Evolutionary conservation across 1,284 basidiomycete genomes (phyloP).

Genomic region (Cerrena zonata): DNA sequence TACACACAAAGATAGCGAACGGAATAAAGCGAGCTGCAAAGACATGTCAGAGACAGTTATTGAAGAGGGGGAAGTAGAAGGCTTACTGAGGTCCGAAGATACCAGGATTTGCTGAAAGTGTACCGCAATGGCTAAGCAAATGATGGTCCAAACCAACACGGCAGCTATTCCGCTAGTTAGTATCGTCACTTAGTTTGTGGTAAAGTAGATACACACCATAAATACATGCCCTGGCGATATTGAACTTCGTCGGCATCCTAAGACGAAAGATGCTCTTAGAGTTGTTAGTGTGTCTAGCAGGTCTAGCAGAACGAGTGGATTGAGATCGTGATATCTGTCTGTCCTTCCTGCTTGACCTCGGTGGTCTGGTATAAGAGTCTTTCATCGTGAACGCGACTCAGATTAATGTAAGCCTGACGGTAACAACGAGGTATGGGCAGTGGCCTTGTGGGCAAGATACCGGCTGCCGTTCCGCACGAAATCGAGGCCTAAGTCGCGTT

Average conservation of each 20-base stretch:
- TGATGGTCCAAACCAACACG: conserved; percentile 64
- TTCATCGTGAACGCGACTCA: conserved; percentile 24
- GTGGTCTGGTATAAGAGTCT: conserved; percentile 29
- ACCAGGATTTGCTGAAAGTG: conserved; percentile 66
- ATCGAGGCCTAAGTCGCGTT: conserved; percentile 17
- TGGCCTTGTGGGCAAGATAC: conserved; percentile 5
- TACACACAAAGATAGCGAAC: conserved; percentile 74
- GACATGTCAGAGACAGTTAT: neutral
- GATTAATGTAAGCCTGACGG: conserved; percentile 11
- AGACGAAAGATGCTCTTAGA: conserved; percentile 20
- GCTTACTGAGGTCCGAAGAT: conserved; percentile 73
- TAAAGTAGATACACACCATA: conserved; percentile 44
- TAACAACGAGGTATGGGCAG: conserved; percentile 24
- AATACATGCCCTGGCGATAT: conserved; percentile 54
- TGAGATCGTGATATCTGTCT: conserved; percentile 23
- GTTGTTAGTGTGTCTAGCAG: too few relatives aligned
- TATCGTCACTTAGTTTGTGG: neutral
- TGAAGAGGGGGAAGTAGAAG: neutral
- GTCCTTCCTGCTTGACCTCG: conserved; percentile 15
- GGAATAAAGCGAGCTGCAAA: conserved; percentile 72
- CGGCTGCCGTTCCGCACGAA: conserved; percentile 11
- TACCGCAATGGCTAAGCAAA: conserved; percentile 69
- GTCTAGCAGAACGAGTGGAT: conserved; percentile 20
- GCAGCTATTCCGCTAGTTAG: conserved; percentile 35
- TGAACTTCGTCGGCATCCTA: conserved; percentile 53